Percentiles rank a stretch among this genome's conserved stretches.
These are phyloP conservation scores for Zoysia japonica DNA, from an alignment of 176 grass and related monocot genomes.

Conservation along the genomic window DNA sequence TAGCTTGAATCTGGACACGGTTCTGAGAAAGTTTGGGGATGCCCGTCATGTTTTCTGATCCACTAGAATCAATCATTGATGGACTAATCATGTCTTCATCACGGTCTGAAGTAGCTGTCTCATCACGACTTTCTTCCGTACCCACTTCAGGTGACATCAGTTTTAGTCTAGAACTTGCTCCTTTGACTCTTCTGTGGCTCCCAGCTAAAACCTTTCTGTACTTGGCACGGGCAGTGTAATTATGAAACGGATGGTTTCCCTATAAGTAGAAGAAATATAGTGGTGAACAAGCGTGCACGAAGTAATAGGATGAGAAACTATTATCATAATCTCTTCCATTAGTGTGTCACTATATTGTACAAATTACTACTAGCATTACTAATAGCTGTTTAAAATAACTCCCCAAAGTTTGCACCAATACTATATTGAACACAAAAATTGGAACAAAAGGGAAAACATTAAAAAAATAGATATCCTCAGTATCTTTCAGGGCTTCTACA, in stretches of 20 bases:
- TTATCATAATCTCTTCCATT: slow-evolving; percentile 3
- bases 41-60: slow-evolving; percentile 26
- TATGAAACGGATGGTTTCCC: slow-evolving; percentile 96
- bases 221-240: slow-evolving; percentile 83
- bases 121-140: slow-evolving; percentile 35
- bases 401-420: neutral
- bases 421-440: neutral
- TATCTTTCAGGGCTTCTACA: slow-evolving; percentile 6
- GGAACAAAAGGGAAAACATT: neutral
- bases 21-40: slow-evolving; percentile 35
- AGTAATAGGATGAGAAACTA: slow-evolving; percentile 4
- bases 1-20: slow-evolving; percentile 56
- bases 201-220: slow-evolving; percentile 70
- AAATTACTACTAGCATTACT: neutral
- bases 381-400: neutral
- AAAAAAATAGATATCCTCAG: slow-evolving; percentile 18
- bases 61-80: slow-evolving; percentile 35
- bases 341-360: neutral
- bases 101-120: slow-evolving; percentile 33
- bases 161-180: slow-evolving; percentile 33
- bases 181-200: slow-evolving; percentile 42
- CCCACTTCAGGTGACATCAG: slow-evolving; percentile 33
- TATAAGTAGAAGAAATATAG: slow-evolving; percentile 35
- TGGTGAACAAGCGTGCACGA: slow-evolving; percentile 2
- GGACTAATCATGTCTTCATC: slow-evolving; percentile 41